These are phyloP conservation scores for Aspergillus homomorphus DNA, from an alignment of 495 filamentous ascomycete genomes.

Conservation along the genomic window DNA sequence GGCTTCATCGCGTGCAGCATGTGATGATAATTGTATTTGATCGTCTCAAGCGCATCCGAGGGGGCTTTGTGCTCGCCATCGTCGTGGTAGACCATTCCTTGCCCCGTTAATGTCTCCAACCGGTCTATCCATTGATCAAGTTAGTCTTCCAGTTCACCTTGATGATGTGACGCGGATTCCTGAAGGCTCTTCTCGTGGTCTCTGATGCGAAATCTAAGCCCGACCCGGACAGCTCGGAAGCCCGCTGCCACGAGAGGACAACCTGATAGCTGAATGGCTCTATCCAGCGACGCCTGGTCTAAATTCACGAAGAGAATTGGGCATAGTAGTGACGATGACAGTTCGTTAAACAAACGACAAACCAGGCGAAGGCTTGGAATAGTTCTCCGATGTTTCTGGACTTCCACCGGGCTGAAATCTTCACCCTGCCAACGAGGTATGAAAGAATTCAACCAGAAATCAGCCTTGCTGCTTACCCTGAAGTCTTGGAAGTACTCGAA, in stretches of 20 bases:
- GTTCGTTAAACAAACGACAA: background rate
- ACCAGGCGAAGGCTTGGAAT: background rate
- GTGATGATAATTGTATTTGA: background rate
- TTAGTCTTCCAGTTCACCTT: background rate
- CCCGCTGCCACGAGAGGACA: background rate
- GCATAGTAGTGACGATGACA: background rate
- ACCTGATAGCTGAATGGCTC: background rate
- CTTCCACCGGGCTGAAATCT: background rate
- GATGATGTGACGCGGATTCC: background rate
- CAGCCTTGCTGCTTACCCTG: background rate
- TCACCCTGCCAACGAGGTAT: background rate
- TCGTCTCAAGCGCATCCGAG: background rate
- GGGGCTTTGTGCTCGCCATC: background rate
- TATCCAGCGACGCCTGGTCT: background rate
- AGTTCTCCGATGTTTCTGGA: background rate
- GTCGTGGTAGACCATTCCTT: too few relatives aligned
- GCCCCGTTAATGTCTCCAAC: background rate
- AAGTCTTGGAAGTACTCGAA: background rate
- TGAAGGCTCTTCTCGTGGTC: background rate
- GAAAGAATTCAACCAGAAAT: background rate
- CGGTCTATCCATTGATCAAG: background rate
- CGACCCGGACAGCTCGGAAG: background rate
- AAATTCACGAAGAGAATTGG: background rate
- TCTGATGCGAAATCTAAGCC: background rate
- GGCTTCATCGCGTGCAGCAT: background rate